A percentile compares a stretch with the other conserved stretches of the same genome.
These are phyloP conservation scores for Pluteus cervinus DNA, from an alignment of 768 basidiomycete species.

Conservation along the genomic window DNA sequence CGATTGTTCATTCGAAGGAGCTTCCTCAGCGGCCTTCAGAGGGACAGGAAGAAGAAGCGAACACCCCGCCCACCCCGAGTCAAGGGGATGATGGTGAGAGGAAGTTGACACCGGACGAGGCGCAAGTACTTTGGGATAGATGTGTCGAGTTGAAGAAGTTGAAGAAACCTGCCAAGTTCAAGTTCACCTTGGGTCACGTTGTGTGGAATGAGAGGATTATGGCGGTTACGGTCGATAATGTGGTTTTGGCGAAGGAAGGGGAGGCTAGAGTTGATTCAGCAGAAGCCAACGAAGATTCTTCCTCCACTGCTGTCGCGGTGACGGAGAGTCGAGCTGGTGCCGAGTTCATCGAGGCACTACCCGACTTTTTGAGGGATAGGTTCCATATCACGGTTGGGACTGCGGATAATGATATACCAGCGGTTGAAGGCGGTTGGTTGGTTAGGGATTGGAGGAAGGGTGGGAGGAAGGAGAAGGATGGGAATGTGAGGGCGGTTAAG, in stretches of 20 bases:
- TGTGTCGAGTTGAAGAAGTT: conserved; percentile 40
- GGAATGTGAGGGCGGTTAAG: neutral
- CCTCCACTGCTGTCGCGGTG: too few relatives aligned
- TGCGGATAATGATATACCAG: conserved; percentile 33
- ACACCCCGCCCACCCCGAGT: too few relatives aligned
- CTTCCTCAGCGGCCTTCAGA: too few relatives aligned
- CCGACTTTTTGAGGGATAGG: conserved; percentile 36
- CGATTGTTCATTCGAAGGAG: conserved; percentile 70
- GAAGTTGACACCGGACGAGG: too few relatives aligned
- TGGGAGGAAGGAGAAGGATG: conserved; percentile 8
- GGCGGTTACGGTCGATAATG: conserved; percentile 65
- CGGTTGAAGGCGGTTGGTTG: conserved; percentile 67
- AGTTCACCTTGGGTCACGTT: conserved; percentile 52
- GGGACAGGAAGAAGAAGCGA: too few relatives aligned
- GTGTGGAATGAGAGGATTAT: conserved; percentile 79
- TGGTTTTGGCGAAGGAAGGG: conserved; percentile 29
- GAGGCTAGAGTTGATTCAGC: conserved; percentile 12
- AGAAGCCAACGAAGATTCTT: too few relatives aligned
- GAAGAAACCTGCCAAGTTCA: conserved; percentile 41
- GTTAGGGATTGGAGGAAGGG: conserved; percentile 50
- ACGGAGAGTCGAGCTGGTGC: conserved; percentile 30
- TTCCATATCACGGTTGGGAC: conserved; percentile 92
- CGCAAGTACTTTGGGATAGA: conserved; percentile 35
- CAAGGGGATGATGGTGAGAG: too few relatives aligned
- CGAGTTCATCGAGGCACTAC: conserved; percentile 42